These are phyloP conservation scores for Gomphus sp. DNA, from an alignment of 1,284 basidiomycete genomes.

Conservation along the genomic window DNA sequence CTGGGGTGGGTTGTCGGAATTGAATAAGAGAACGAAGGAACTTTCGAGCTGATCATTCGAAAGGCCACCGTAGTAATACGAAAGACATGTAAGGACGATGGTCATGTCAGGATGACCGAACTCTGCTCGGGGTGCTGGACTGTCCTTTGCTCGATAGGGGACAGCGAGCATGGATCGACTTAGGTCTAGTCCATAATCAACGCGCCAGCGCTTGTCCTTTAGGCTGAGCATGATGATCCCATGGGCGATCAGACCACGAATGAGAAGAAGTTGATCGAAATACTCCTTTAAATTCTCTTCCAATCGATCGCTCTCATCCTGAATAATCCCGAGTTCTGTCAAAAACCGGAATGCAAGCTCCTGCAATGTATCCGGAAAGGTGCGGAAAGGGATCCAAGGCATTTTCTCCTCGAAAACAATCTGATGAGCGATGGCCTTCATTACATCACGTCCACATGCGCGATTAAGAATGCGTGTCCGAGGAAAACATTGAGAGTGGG, in stretches of 20 bases:
- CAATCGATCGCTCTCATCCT: conserved; percentile 6
- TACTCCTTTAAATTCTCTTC: conserved; percentile 10
- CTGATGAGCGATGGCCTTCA: conserved; percentile 15
- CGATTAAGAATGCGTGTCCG: conserved; percentile 24
- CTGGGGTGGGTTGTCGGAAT: conserved; percentile 32
- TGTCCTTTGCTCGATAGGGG: conserved; percentile 45
- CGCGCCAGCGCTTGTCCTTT: conserved; percentile 36
- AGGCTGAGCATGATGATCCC: conserved; percentile 34
- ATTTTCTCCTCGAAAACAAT: conserved; percentile 20
- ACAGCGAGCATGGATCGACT: conserved; percentile 40
- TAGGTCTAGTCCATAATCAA: conserved; percentile 41
- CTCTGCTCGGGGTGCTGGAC: conserved; percentile 38
- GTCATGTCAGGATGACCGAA: conserved; percentile 48
- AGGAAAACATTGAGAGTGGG: conserved; percentile 20
- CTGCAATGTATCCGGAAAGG: conserved; percentile 5
- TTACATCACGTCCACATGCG: conserved; percentile 18
- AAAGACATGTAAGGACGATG: conserved; percentile 38
- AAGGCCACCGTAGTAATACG: conserved; percentile 44
- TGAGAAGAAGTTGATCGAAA: conserved; percentile 31
- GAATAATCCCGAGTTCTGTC: background rate
- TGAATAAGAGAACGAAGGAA: conserved; percentile 32
- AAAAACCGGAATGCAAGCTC: conserved; percentile 12
- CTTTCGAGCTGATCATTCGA: conserved; percentile 27
- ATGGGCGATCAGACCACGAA: conserved; percentile 33
- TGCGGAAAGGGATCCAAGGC: conserved; percentile 9